These are phyloP conservation scores for Albugo laibachii DNA, from an alignment of 352 stramenopile species.

Conservation along the genomic window DNA sequence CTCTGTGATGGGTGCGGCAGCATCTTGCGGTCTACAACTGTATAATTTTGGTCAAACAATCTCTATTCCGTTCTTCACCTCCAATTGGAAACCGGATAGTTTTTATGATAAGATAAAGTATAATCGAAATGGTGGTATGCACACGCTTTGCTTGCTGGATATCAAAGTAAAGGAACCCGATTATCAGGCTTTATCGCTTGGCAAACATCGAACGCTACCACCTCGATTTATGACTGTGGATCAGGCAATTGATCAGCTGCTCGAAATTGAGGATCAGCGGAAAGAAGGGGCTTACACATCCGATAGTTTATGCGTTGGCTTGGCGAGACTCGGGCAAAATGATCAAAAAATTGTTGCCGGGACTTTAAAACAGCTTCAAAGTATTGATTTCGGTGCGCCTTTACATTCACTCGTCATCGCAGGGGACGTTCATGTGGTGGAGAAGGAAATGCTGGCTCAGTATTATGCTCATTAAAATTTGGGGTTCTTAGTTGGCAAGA, in stretches of 20 bases:
- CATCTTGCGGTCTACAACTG: conserved; percentile 90
- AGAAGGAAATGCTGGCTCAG: conserved; percentile 79
- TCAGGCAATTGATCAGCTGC: conserved; percentile 87
- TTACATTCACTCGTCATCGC: conserved; percentile 95
- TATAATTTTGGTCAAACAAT: conserved; percentile 98
- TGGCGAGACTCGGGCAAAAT: conserved; percentile 88
- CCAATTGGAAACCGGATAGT: conserved; percentile 89
- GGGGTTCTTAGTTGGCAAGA: too few species aligned
- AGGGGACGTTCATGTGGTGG: conserved; percentile 89
- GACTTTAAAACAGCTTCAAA: conserved; percentile 86
- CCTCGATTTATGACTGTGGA: conserved; percentile 97
- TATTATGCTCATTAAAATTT: neutral
- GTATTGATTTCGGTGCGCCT: conserved; percentile 88
- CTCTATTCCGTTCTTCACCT: conserved; percentile 95
- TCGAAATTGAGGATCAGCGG: conserved; percentile 83
- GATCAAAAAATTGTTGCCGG: conserved; percentile 88
- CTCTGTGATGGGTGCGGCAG: conserved; percentile 94
- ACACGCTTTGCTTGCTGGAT: conserved; percentile 96
- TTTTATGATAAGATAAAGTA: conserved; percentile 98
- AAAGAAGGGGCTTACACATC: conserved; percentile 75
- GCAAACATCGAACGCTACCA: conserved; percentile 84
- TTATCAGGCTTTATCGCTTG: conserved; percentile 92
- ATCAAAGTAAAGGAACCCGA: conserved; percentile 99
- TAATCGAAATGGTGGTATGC: conserved; percentile 91
- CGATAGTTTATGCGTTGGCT: conserved; percentile 78